A percentile compares a stretch with the other conserved stretches of the same genome.
phyloP scores from a whole-genome alignment of 2,329 filamentous ascomycete genomes.

The Endocalyx cinctus region DNA sequence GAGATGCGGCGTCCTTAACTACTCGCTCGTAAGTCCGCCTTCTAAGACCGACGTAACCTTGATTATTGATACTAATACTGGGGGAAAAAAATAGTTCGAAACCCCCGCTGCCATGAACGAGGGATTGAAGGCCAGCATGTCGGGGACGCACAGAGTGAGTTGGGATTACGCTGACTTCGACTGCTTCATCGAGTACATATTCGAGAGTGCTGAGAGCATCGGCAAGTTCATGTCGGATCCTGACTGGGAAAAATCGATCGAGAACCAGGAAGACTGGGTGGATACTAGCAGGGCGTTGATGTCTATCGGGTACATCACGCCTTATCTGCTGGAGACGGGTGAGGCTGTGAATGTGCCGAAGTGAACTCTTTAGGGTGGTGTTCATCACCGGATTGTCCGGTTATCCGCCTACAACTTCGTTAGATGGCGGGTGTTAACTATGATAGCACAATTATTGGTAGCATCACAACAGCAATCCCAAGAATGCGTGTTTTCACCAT shows the following conservation, averaged over 20 bases:
- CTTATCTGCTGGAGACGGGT: slow-evolving; percentile 17
- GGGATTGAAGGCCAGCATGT: slow-evolving; percentile 8
- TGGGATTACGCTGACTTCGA: slow-evolving; percentile 18
- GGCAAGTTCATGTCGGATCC: slow-evolving; percentile 16
- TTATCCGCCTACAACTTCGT: too few relatives aligned
- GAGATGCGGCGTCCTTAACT: slow-evolving; percentile 15
- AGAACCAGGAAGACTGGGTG: slow-evolving; percentile 22
- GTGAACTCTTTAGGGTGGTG: too few relatives aligned
- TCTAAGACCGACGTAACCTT: neutral
- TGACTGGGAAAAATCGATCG: slow-evolving; percentile 14
- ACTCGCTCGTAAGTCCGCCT: slow-evolving; percentile 8
- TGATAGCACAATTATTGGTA: too few relatives aligned
- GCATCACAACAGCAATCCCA: too few relatives aligned
- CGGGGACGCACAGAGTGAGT: slow-evolving; percentile 5
- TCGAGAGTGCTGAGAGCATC: slow-evolving; percentile 13
- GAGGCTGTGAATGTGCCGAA: slow-evolving; percentile 15
- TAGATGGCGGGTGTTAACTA: too few relatives aligned
- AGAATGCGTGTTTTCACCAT: too few relatives aligned
- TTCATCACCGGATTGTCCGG: too few relatives aligned
- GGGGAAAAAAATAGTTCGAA: slow-evolving; percentile 10
- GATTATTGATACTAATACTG: neutral
- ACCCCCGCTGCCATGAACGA: slow-evolving; percentile 14
- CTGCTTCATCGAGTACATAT: slow-evolving; percentile 21
- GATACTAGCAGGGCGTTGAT: slow-evolving; percentile 18
- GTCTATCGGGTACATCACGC: slow-evolving; percentile 16